A percentile compares a stretch with the other conserved stretches of the same genome.
These are phyloP conservation scores for Mycena chlorophos DNA, from an alignment of 768 basidiomycete genomes.

Conservation along the genomic window DNA sequence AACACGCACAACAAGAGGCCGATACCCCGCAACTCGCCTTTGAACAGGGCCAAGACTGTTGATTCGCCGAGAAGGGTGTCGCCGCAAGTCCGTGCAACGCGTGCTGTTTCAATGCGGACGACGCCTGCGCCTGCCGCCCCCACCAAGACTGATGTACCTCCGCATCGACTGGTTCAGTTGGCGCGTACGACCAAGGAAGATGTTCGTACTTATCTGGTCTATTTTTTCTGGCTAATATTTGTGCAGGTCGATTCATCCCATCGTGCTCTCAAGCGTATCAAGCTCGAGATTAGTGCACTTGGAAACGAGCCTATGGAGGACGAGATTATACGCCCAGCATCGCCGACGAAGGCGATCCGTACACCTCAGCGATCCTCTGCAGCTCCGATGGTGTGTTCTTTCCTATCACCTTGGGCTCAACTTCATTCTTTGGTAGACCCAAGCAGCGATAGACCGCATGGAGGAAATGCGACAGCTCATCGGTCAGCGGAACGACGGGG, in stretches of 20 bases:
- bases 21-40: slow-evolving; percentile 53
- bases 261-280: slow-evolving; percentile 73
- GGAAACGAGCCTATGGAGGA: slow-evolving; percentile 34
- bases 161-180: slow-evolving; percentile 48
- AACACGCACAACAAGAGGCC: slow-evolving; percentile 36
- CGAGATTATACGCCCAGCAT: slow-evolving; percentile 46
- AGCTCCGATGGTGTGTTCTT: slow-evolving; percentile 42
- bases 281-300: slow-evolving; percentile 60
- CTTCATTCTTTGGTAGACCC: slow-evolving; percentile 47
- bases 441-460: slow-evolving; percentile 74
- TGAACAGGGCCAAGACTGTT: slow-evolving; percentile 46
- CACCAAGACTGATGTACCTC: slow-evolving; percentile 36
- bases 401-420: background rate
- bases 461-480: slow-evolving; percentile 84
- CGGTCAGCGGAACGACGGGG: slow-evolving; percentile 54
- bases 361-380: slow-evolving; percentile 44
- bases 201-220: slow-evolving; percentile 52
- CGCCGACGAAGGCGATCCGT: slow-evolving; percentile 57
- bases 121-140: slow-evolving; percentile 21
- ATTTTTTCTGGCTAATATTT: background rate
- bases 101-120: slow-evolving; percentile 29
- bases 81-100: slow-evolving; percentile 49
- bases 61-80: slow-evolving; percentile 56
- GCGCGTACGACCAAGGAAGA: slow-evolving; percentile 63
- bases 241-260: slow-evolving; percentile 69